Evolutionary conservation across 2,329 filamentous ascomycete genomes (phyloP), one percentile per base, ranked within the genome.

Genomic region (Fusarium burgessii): DNA sequence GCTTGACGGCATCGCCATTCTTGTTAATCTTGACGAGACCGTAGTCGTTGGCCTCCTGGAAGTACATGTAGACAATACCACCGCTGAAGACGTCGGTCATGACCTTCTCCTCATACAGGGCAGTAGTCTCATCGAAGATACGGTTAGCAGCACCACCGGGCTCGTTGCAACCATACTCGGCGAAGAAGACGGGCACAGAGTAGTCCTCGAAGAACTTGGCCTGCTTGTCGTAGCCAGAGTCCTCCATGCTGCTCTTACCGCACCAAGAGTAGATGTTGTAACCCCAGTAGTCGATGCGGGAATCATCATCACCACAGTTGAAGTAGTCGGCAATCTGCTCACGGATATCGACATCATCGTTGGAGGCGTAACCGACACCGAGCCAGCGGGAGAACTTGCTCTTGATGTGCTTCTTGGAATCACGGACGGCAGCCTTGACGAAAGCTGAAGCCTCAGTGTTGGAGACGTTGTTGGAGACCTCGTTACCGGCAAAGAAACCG

Each of bases 181-280:
- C 96, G 81, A 99, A 98, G 91, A 99, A 99, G 77, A 94, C 93
- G 49, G 96, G 96, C 6, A 98, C 93, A 13, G 93, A 93, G 87
- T 96, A 99, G 80, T 91, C 89, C 65, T 86, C 81, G 85, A 98
- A 99, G 84, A 98, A 95, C 73, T 93, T 82, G 75, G 94, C 94
- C 80, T 95, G 92, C 61, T 90, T 87, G 72, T 91, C 86, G 84
- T 95, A 99, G 58, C 94, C 93, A 6, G 96, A 98, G 65, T 86
- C 79, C 38, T 86, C 78, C 84, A 92, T 96, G 77, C 86, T 89
- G 78, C 93, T 97, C 75, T 95, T 82, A 75, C 95, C 96, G 81
- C 96, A 99, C 96, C 96, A 99, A 57, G 95, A 97, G 88, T 99
- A 99, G 84, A 98, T 97, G 88, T 99, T 99, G 91, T 98, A 98